Percentiles rank a stretch among this genome's conserved stretches.
These are phyloP conservation scores for Thinopyrum elongatum DNA, from an alignment of 176 grass and related monocot species.

Conservation along the genomic window DNA sequence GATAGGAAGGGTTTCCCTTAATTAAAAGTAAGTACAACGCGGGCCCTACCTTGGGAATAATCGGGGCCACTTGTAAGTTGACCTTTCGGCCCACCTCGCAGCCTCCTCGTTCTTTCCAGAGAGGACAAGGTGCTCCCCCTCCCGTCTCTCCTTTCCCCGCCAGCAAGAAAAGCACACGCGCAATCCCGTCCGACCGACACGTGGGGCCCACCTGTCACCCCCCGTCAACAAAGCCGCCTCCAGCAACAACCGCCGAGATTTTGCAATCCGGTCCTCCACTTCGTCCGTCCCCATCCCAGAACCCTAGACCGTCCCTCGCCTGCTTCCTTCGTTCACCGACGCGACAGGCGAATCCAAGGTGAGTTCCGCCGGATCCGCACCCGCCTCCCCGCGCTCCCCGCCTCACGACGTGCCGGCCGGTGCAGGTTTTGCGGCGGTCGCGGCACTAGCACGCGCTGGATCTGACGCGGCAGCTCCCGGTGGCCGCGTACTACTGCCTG, in stretches of 20 bases:
- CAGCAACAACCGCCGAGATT: not conserved
- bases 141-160: not conserved
- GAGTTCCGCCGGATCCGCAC: not conserved
- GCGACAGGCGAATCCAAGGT: conserved; percentile 30
- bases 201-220: not conserved
- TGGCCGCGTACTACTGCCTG: conserved; percentile 16
- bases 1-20: no score
- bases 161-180: not conserved
- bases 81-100: not conserved
- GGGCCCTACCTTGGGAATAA: no score
- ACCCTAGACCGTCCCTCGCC: not conserved
- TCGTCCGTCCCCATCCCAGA: not conserved
- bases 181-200: not conserved
- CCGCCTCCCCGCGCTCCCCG: not conserved
- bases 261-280: not conserved
- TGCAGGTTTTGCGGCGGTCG: conserved; percentile 12
- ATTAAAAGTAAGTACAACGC: no score
- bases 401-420: not conserved
- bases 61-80: no score
- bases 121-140: not conserved
- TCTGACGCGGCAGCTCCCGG: conserved; percentile 38
- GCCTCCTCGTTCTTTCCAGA: conserved; percentile 2
- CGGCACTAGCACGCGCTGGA: conserved; percentile 27
- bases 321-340: not conserved
- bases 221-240: not conserved